Conservation (phyloP, 225 moss, liverwort and hornwort genomes). For the Takakia lepidozioides region DNA sequence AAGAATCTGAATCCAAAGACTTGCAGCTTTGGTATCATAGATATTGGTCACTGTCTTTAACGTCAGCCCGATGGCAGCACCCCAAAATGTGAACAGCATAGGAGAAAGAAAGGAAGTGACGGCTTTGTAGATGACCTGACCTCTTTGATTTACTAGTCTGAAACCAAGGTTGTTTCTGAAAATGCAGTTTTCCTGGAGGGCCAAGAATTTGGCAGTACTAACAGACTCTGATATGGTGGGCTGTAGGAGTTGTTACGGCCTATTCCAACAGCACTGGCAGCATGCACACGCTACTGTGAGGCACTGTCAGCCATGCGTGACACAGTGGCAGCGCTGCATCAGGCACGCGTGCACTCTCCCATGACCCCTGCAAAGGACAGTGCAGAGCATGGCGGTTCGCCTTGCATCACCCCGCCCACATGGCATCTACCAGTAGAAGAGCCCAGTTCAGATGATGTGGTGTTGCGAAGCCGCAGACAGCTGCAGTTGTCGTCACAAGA, state of each 20-base stretch:
- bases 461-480: slow-evolving; percentile 57
- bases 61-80: too few species aligned
- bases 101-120: too few species aligned
- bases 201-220: too few species aligned
- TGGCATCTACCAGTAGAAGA: slow-evolving; percentile 73
- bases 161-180: too few species aligned
- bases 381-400: slow-evolving; percentile 37
- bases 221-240: slow-evolving; percentile 14
- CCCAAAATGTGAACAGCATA: too few species aligned
- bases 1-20: too few species aligned
- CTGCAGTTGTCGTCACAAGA: slow-evolving; percentile 59
- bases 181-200: too few species aligned
- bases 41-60: too few species aligned
- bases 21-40: too few species aligned
- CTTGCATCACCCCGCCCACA: slow-evolving; percentile 58
- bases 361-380: slow-evolving; percentile 41
- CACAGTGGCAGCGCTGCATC: slow-evolving; percentile 68
- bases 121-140: too few species aligned
- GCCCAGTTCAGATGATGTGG: slow-evolving; percentile 69
- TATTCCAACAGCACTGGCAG: slow-evolving; percentile 97
- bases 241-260: slow-evolving; percentile 85
- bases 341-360: slow-evolving; percentile 48
- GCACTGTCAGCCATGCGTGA: slow-evolving; percentile 96
- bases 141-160: too few species aligned
- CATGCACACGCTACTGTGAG: slow-evolving; percentile 95